phyloP scores from a whole-genome alignment of 495 filamentous ascomycete genomes.

The Penicillium pancosmium region DNA sequence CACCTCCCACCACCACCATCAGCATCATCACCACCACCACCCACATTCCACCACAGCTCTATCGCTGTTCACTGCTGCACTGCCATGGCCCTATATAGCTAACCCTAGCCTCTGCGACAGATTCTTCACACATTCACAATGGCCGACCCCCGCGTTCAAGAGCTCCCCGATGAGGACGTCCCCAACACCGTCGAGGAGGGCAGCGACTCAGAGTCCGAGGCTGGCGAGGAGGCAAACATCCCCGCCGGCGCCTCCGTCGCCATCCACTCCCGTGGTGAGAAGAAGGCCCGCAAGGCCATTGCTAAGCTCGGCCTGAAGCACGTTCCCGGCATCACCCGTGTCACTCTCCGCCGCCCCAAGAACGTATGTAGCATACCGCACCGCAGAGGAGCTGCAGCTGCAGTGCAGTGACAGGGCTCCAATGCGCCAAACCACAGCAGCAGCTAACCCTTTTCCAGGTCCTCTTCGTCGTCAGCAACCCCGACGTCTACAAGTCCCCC shows the following conservation, averaged over 20 bases:
- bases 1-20: constrained; percentile 18
- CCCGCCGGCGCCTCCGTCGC: constrained; percentile 85
- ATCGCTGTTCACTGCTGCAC: neutral
- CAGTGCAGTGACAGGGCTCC: neutral
- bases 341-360: constrained; percentile 96
- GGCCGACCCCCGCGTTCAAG: constrained; percentile 97
- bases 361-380: constrained; percentile 62
- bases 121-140: constrained; percentile 59
- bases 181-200: constrained; percentile 81
- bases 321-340: constrained; percentile 94
- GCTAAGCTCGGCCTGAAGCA: constrained; percentile 97
- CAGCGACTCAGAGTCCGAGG: constrained; percentile 76
- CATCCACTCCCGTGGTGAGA: constrained; percentile 98
- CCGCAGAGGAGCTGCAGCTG: neutral
- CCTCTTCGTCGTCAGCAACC: constrained; percentile 98
- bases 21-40: constrained; percentile 2
- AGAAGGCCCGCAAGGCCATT: constrained; percentile 99
- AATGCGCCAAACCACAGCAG: too few species aligned
- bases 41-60: neutral
- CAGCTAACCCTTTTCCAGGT: constrained; percentile 58
- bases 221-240: constrained; percentile 71
- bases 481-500: constrained; percentile 98
- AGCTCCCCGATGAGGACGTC: constrained; percentile 83
- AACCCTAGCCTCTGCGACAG: too few species aligned
- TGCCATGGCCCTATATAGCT: too few species aligned